Base-by-base conservation (phyloP, 805 yeast genomes). In the Sugiyamaella americana region DNA sequence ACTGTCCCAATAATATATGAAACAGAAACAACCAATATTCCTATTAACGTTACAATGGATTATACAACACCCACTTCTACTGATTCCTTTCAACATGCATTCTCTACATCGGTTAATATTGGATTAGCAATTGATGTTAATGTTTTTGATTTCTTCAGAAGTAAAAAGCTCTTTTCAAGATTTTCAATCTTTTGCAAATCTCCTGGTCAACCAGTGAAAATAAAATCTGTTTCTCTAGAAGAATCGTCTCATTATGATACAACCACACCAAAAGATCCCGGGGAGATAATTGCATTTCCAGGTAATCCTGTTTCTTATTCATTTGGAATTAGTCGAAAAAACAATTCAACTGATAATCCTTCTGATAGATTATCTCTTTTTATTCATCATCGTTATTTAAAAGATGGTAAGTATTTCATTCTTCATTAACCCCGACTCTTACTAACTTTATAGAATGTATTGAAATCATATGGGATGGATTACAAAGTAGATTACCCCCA, bases 61-160 rank as follows among this genome's bases (percentile, higher is more conserved):
- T 63, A 61, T 51, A 46, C 57, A 48, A 43, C 50, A 20, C 51
- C 48, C 11, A 54, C 44, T 3, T 55, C 49, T 1, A 41, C 44
- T 20, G n/a, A n/a, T n/a, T 16, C 13, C 19, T 53, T 38, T 34
- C 44, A 43, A n/a, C 48, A 53, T 24, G 51, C 57, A 42, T 53
- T 59, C 42, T 17, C 59, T 41, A 52, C 57, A 24, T 55, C 57
- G 1, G 49, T 83, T 4, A 81, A 82, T 49, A 75, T 80, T 4
- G 63, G 76, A 1, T 66, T 86, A 34, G 70, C 76, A 3, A 66
- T 85, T 5, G 81, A 87, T 0, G 93, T 85, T 1, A 79, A 87
- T 2, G 94, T 85, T 2, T 91, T 84, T 56, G 95, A 87, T 60
- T 78, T 81, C 8, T 85, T 84, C 67, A 76, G 78, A 52, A 61